Base-by-base conservation (phyloP, 1,284 basidiomycete species). In the Moesziomyces globuligerus region DNA sequence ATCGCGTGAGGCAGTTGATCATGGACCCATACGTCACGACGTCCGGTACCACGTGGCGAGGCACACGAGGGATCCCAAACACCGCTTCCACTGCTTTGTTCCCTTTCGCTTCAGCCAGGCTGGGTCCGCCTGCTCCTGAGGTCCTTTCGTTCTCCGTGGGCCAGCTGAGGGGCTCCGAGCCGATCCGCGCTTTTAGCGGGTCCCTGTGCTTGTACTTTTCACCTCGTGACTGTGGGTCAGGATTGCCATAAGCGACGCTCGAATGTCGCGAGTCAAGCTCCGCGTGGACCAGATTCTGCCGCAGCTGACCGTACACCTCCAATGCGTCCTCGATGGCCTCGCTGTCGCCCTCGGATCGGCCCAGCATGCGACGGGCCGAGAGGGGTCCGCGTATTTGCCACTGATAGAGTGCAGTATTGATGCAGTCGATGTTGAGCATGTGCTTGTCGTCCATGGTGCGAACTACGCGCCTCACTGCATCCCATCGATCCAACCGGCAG, bases 231-330 rank as follows among this genome's bases (percentile, higher is more conserved):
- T 21, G 17, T 0, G 10, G 4, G 11, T 45, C 44, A 1, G 20
- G 28, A 13, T 21, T 25, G 36, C 39, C 64, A n/a, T 67, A 59
- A 17, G 37, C 32, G 42, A 60, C 48, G 3, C 36, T 13, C 4
- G 43, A 49, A 21, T 54, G 40, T 20, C 42, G 49, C 7, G 41
- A 53, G 13, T 45, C 54, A 18, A 64, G 37, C 21, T 72, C 56
- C 9, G 46, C 45, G 8, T 53, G 42, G 7, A 72, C 44, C 13
- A 68, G 24, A 29, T 72, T 72, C 20, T 58, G 52, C 15, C 70
- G 64, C 26, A 72, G 50, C 26, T 55, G 56, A 6, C 60, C 48
- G 43, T 72, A 72, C 4, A 72, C 48, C n/a, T 62, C 53, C 6
- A 56, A 20, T 5, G 50, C 59, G 28, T 36, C 41, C 18, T 57